Evolutionary conservation across 1,284 basidiomycete species (phyloP), one percentile per base, ranked within the genome.

Genomic region (Moesziomyces aphidis): DNA sequence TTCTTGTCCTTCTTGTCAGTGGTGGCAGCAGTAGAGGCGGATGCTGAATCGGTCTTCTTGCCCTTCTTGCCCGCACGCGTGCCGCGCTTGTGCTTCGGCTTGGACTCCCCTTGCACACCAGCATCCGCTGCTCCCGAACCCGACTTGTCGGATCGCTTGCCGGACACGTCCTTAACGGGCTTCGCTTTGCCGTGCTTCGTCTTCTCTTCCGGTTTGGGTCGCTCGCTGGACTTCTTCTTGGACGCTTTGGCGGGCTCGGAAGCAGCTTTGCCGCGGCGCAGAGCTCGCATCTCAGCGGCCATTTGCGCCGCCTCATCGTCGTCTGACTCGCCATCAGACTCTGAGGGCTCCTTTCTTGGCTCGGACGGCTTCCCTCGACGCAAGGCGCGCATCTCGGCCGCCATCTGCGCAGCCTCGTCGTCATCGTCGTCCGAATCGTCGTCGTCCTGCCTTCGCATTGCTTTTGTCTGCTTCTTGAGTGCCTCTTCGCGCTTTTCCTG

Each of bases 321-420:
- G 42, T 68, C 67, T 1, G 57, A 55, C 13, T 67, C 69, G 15
- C 60, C 54, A 21, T 31, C 52, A 15, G 44, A 52, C 1, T 55
- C 47, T 7, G 43, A 45, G 4, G 31, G 49, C 49, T 21, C 11
- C 34, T 9, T 5, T 7, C 17, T 42, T 42, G 49, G 7, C 34
- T n/a, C 49, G 21, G 61, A 19, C 61, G 67, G 39, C 39, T 42
- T 42, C 17, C 39, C 39, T 4, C 39, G 39, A 5, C 39, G 39
- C 13, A 69, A 54, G 5, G 67, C 67, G n/a, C 62, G 61, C 68
- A 71, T 71, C 47, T 71, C 58, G 17, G 60, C 67, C 0, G 67
- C 67, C 67, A 70, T 63, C 26, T 47, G 55, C 7, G 70, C 58
- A n/a, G 55, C 70, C 31, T 56, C 63, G 23, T 63, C 65, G 28